phyloP scores from a whole-genome alignment of 2,329 filamentous ascomycete species.

The Fusarium buxicola region DNA sequence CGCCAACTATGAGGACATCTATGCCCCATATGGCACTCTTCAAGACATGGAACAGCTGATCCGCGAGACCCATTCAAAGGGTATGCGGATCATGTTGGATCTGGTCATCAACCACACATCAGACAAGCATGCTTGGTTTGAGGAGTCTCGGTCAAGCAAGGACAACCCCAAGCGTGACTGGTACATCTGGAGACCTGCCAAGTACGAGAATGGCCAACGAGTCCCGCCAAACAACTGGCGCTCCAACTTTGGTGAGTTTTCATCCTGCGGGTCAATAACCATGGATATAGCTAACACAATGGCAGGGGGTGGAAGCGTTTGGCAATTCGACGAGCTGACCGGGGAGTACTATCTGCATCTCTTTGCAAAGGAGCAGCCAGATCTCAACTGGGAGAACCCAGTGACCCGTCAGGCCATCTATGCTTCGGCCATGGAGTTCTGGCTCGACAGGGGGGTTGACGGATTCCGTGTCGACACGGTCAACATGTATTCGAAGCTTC shows the following conservation, averaged over 20 bases:
- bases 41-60: constrained; percentile 43
- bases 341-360: constrained; percentile 82
- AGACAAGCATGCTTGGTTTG: constrained; percentile 43
- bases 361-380: constrained; percentile 81
- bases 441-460: constrained; percentile 79
- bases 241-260: constrained; percentile 70
- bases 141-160: constrained; percentile 38
- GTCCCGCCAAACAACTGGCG: constrained; percentile 82
- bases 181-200: constrained; percentile 71
- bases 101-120: constrained; percentile 44
- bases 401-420: constrained; percentile 77
- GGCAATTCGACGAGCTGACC: constrained; percentile 79
- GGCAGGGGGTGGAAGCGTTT: constrained; percentile 69
- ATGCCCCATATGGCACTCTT: constrained; percentile 41
- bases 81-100: constrained; percentile 42
- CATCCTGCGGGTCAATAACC: no score
- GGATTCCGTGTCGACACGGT: constrained; percentile 82
- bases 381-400: constrained; percentile 86
- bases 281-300: no score
- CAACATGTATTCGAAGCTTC: constrained; percentile 76
- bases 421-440: constrained; percentile 78
- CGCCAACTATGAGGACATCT: constrained; percentile 43
- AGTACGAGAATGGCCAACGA: constrained; percentile 67
- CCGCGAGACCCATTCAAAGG: constrained; percentile 38
- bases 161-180: constrained; percentile 60